Evolutionary conservation across 306 rosid genomes (phyloP), one percentile per base, ranked within the genome.

Genomic region (Pueraria montana): DNA sequence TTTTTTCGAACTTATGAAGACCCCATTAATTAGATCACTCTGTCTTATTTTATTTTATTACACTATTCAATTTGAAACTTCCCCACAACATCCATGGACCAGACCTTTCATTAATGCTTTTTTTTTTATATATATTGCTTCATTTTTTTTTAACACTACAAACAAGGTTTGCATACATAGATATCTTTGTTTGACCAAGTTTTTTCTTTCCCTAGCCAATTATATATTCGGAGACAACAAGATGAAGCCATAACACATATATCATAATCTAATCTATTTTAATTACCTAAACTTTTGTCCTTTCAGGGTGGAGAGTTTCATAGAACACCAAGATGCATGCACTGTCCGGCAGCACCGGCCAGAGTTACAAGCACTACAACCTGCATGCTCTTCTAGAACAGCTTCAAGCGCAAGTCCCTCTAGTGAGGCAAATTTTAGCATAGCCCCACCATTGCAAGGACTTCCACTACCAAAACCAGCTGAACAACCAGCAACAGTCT

Each of bases 301-400:
- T 58, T 30, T 81, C 84, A 96, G 99, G 87, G 98, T 96, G 23
- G 99, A 96, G 90, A 96, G 97, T 82, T 96, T 96, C 91, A 96
- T 96, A 27, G 99, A 96, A 63, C 99, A 96, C 81, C 99, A 96
- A 90, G 99, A 96, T 73, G 86, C 91, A 79, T 96, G 99, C 89
- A 90, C 78, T 20, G 73, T 86, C 5, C 74, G 95, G 69, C 88
- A 86, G 8, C 79, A 84, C 53, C 36, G 86, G 79, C 96, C 94
- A 21, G 95, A 89, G 43, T 5, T 87, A 17, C 91, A 86, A 26
- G 80, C 78, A n/a, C 62, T 43, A 1, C 90, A 86, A 32, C 87
- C 85, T 2, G 89, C 91, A 58, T 91, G 89, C 65, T 91, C 92
- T 5, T 91, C 98, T 10, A 80, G 92, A 68, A 89, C 99, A 26